Evolutionary conservation across 108 stramenopile species (phyloP).

Genomic region (Conticribra weissflogii): DNA sequence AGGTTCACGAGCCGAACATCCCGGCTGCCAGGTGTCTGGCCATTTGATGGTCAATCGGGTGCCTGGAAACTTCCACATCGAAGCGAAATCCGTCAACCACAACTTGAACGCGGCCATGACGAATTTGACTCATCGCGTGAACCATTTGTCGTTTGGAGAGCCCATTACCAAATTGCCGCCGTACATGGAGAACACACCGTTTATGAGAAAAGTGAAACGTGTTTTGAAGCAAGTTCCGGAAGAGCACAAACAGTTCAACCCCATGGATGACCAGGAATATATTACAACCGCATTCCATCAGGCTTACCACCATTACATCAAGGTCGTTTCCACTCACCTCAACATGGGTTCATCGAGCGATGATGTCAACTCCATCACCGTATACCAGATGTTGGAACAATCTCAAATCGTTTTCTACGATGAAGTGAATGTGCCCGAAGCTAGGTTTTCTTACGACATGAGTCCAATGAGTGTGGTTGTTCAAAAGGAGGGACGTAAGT

Average conservation of each 20-base stretch:
- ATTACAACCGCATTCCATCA: conserved; percentile 78
- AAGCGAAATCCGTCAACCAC: conserved; percentile 94
- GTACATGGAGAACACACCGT: conserved; percentile 41
- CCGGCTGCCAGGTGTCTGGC: conserved; percentile 86
- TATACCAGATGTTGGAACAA: conserved; percentile 90
- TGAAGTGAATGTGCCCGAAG: conserved; percentile 85
- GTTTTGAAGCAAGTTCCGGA: conserved; percentile 85
- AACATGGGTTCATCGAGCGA: conserved; percentile 57
- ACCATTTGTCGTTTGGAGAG: conserved; percentile 92
- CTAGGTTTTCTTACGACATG: conserved; percentile 90
- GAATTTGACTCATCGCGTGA: conserved; percentile 93
- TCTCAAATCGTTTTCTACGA: conserved; percentile 91
- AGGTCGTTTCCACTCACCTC: conserved; percentile 95
- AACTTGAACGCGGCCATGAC: conserved; percentile 96
- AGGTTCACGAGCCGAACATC: conserved; percentile 78
- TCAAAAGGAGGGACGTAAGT: conserved; percentile 79
- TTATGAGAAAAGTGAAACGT: conserved; percentile 66
- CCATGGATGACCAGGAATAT: conserved; percentile 83
- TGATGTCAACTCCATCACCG: conserved; percentile 62
- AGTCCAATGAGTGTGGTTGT: conserved; percentile 94
- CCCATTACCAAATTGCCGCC: conserved; percentile 57
- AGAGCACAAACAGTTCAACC: conserved; percentile 80
- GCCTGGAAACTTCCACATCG: conserved; percentile 98
- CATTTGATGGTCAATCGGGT: conserved; percentile 90
- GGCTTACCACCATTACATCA: conserved; percentile 97